Evolutionary conservation across 352 stramenopile species (phyloP), one percentile per base, ranked within the genome.

Genomic region (Pythium brassicae): DNA sequence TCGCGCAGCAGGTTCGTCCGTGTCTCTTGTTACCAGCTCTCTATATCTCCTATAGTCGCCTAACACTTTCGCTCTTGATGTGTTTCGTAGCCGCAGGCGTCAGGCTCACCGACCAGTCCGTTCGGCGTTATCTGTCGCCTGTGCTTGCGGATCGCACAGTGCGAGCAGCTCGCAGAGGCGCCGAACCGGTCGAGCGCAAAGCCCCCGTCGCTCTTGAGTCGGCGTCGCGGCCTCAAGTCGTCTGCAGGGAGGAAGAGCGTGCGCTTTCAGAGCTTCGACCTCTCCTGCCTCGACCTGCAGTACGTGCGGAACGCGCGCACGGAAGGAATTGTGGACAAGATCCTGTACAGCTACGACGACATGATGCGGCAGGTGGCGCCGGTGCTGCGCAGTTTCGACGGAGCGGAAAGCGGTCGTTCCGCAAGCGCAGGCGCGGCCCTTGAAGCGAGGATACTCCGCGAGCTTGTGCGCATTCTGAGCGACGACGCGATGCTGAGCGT

Each of bases 231-330:
- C 12, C 44, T 22, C 9, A 57, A 63, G 35, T 11, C 48, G 27
- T 22, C 60, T 35, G 43, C 57, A 20, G 5, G 32, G 25, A 57
- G 66, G 57, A 81, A 81, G 34, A 65, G 62, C 57, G 75, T 89
- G n/a, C 67, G 74, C 0, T 89, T 89, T 35, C 79, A 68, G 19
- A 80, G 67, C 22, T 89, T 89, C 20, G 74, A 87, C 47, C 61
- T 89, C 2, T 89, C 79, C 8, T 84, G 76, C 25, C 45, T 87
- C 20, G 76, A 74, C 43, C 61, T 89, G 27, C 63, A 82, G 25
- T 87, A 89, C 40, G 65, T 79, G 25, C 66, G 74, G 10, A 62
- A 86, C 39, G 63, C 75, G 39, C 62, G 57, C n/a, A 59, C 76
- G 6, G 71, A 68, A 17, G 32, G 48, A 9, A 68, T 76, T 57